These are phyloP conservation scores for Recurvomyces mirabilis DNA, from an alignment of 495 filamentous ascomycete genomes.

Conservation along the genomic window DNA sequence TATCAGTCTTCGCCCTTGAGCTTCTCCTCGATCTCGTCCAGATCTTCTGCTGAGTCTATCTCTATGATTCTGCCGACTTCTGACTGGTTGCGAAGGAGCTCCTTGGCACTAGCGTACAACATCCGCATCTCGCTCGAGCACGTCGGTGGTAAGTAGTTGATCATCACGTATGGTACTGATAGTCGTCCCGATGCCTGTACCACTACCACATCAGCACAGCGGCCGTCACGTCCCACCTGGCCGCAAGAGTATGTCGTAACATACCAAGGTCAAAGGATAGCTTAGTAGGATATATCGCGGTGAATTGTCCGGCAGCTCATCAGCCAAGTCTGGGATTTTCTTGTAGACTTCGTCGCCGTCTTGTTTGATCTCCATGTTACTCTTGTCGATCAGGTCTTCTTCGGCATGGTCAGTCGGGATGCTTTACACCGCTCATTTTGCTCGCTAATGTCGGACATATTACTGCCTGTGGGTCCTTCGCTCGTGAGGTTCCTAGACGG, in stretches of 20 bases:
- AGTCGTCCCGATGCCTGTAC: conserved; percentile 52
- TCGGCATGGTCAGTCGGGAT: conserved; percentile 21
- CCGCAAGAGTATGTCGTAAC: too few species aligned
- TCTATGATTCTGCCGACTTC: conserved; percentile 76
- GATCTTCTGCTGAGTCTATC: conserved; percentile 61
- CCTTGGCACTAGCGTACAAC: conserved; percentile 91
- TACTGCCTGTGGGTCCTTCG: conserved; percentile 78
- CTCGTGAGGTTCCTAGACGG: conserved; percentile 75
- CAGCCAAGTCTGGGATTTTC: conserved; percentile 63
- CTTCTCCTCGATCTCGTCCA: conserved; percentile 61
- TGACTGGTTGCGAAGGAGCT: conserved; percentile 82
- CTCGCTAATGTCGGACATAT: conserved; percentile 54
- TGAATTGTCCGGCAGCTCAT: conserved; percentile 85
- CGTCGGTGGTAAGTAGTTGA: conserved; percentile 85
- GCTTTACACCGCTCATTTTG: not conserved
- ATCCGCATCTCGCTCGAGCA: conserved; percentile 75
- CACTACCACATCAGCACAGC: too few species aligned
- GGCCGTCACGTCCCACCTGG: too few species aligned
- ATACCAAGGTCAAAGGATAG: conserved; percentile 74
- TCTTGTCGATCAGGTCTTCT: conserved; percentile 74
- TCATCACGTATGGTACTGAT: conserved; percentile 75
- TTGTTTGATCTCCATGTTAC: conserved; percentile 70
- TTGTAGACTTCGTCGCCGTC: conserved; percentile 70
- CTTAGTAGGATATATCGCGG: conserved; percentile 83
- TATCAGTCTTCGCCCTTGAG: conserved; percentile 33